Percentiles rank a stretch among this genome's conserved stretches.
These are phyloP conservation scores for Phyllosticta ampelicida DNA, from an alignment of 2,329 filamentous ascomycete species.

Conservation along the genomic window DNA sequence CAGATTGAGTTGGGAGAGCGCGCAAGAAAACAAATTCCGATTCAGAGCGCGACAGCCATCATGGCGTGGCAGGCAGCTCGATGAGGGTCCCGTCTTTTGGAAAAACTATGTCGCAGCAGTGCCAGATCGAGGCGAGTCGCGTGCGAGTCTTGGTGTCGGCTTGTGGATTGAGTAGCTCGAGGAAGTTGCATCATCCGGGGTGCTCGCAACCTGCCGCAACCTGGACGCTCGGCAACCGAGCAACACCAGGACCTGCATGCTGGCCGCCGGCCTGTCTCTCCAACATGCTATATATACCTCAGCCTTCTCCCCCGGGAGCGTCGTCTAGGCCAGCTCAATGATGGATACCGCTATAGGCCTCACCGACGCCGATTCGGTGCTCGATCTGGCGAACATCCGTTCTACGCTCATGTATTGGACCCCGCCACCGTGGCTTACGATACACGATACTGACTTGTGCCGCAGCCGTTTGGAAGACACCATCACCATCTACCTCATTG, in stretches of 20 bases:
- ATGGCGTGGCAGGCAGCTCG: neutral
- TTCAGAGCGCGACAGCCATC: neutral
- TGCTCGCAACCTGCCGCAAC: neutral
- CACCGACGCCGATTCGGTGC: constrained; percentile 68
- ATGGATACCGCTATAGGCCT: constrained; percentile 93
- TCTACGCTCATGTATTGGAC: constrained; percentile 71
- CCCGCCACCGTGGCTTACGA: neutral
- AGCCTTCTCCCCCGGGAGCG: neutral
- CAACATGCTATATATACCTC: constrained; percentile 2
- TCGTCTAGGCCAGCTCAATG: constrained; percentile 14
- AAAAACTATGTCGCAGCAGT: neutral
- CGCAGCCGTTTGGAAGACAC: constrained; percentile 88
- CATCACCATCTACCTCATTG: constrained; percentile 93
- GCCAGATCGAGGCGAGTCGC: neutral
- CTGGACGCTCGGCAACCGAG: neutral
- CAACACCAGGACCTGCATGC: neutral
- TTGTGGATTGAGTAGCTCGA: neutral
- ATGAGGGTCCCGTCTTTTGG: neutral
- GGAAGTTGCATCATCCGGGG: constrained; percentile 8
- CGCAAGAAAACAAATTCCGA: neutral
- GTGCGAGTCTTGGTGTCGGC: neutral
- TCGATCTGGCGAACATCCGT: constrained; percentile 85
- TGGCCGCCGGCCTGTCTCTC: neutral
- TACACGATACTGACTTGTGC: constrained; percentile 7
- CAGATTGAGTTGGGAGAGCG: neutral